Conservation (phyloP, 495 filamentous ascomycete species). For the Penicillium odoratum region DNA sequence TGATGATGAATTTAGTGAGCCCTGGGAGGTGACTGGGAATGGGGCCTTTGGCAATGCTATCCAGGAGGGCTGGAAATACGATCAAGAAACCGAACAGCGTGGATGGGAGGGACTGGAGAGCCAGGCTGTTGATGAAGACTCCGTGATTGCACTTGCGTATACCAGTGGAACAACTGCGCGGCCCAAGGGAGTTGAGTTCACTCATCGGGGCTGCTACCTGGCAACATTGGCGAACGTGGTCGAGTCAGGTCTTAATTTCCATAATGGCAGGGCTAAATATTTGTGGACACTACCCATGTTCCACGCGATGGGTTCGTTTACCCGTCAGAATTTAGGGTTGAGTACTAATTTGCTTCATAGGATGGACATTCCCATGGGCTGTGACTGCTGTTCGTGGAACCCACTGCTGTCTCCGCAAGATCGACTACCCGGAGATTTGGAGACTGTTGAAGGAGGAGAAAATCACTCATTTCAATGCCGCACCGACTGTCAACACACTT, state of each 20-base stretch:
- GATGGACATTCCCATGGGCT: constrained; percentile 85
- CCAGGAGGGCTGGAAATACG: constrained; percentile 72
- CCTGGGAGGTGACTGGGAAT: constrained; percentile 61
- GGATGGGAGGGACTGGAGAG: constrained; percentile 79
- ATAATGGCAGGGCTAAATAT: constrained; percentile 69
- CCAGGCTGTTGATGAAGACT: constrained; percentile 72
- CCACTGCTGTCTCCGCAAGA: constrained; percentile 91
- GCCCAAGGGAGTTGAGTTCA: constrained; percentile 94
- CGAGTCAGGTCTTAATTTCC: constrained; percentile 78
- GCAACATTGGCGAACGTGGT: constrained; percentile 83
- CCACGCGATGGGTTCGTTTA: constrained; percentile 72
- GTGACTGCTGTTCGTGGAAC: constrained; percentile 89
- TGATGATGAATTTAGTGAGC: constrained; percentile 55
- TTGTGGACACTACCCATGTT: constrained; percentile 97
- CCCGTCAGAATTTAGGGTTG: not conserved
- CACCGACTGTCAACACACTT: constrained; percentile 93
- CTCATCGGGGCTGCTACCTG: constrained; percentile 83
- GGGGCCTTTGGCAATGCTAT: constrained; percentile 86
- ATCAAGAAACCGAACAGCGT: constrained; percentile 56
- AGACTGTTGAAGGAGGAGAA: constrained; percentile 74
- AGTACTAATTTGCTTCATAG: constrained; percentile 21
- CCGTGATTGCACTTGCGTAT: constrained; percentile 80
- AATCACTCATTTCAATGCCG: constrained; percentile 94
- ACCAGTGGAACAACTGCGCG: constrained; percentile 90
- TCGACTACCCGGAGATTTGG: constrained; percentile 95